Base-by-base conservation (phyloP, 1,284 basidiomycete genomes). In the Microbotryum lychnidis-dioicae region DNA sequence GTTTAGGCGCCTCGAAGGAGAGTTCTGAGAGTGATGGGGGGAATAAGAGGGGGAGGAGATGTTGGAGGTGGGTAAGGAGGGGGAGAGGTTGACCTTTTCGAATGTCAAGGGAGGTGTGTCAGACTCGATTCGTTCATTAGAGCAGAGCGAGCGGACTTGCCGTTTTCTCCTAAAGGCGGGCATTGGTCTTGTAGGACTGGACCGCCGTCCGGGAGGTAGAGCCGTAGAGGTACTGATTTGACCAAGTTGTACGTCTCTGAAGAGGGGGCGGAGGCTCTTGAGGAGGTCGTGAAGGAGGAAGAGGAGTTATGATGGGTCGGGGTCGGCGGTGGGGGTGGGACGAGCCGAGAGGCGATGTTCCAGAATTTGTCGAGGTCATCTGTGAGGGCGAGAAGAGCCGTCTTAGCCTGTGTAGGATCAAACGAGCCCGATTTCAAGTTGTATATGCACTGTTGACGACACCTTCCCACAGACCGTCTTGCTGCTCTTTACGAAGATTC, bases 301-400 rank as follows among this genome's bases (percentile, higher is more conserved):
- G 69, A 18, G n/a, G 23, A 47, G n/a, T 33, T 29, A 4, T 27
- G 6, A 6, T 5, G 27, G 6, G 27, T 27, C 27, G 57, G 33
- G 6, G 58, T 33, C 7, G 54, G 52, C 1, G 72, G 63, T 0
- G 79, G 79, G 1, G 77, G 71, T 2, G 81, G 80, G 2, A 80
- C 69, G 5, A 97, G 82, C 73, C 93, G 92, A 12, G 86, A 83
- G 2, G 91, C 91, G 67, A 97, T 87, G 48, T 87, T 83, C 85
- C 89, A 92, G 73, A 89, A 96, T 65, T 91, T 84, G 69, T 97
- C 92, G 73, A 93, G 97, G 75, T 94, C 92, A 76, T 93, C 91
- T 90, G 68, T 27, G 27, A 27, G 27, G 27, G 27, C 27, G 27
- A 27, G 6, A 27, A 27, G 27, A 27, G 5, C 27, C 27, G 27